Evolutionary conservation across 192 early-diverging fungal genomes (phyloP).

Genomic region (Paraglomus occultum): DNA sequence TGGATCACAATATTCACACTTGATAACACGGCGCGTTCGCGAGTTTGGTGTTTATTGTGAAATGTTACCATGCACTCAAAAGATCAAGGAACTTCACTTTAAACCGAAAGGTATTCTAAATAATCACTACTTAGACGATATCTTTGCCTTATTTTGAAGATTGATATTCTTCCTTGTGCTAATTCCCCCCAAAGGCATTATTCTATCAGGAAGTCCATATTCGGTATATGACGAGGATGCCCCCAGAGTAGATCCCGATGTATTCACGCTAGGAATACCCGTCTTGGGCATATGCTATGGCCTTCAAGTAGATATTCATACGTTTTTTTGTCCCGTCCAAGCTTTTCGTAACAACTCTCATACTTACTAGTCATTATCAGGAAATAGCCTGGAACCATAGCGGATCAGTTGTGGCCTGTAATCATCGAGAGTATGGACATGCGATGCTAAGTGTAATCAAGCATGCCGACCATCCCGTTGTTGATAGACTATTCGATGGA

Average conservation of each 20-base stretch:
- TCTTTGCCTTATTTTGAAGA: background rate
- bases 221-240: slow-evolving; percentile 94
- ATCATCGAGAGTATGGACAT: slow-evolving; percentile 95
- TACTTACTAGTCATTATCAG: slow-evolving; percentile 24
- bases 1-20: slow-evolving; percentile 98
- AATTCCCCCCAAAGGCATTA: slow-evolving; percentile 59
- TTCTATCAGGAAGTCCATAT: slow-evolving; percentile 95
- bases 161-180: background rate
- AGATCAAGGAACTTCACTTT: slow-evolving; percentile 90
- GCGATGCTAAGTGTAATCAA: slow-evolving; percentile 70
- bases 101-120: slow-evolving; percentile 78
- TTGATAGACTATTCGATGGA: slow-evolving; percentile 69
- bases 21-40: slow-evolving; percentile 94
- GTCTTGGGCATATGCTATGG: slow-evolving; percentile 99
- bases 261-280: slow-evolving; percentile 87
- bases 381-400: slow-evolving; percentile 90
- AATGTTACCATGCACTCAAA: slow-evolving; percentile 94
- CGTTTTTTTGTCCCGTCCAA: background rate
- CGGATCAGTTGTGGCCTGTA: slow-evolving; percentile 82
- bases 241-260: slow-evolving; percentile 89
- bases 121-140: background rate
- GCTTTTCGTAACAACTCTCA: background rate
- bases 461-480: slow-evolving; percentile 59
- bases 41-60: slow-evolving; percentile 99
- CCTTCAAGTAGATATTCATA: slow-evolving; percentile 63